These are phyloP conservation scores for Cylindrotheca fusiformis DNA, from an alignment of 108 stramenopile genomes.

Conservation along the genomic window DNA sequence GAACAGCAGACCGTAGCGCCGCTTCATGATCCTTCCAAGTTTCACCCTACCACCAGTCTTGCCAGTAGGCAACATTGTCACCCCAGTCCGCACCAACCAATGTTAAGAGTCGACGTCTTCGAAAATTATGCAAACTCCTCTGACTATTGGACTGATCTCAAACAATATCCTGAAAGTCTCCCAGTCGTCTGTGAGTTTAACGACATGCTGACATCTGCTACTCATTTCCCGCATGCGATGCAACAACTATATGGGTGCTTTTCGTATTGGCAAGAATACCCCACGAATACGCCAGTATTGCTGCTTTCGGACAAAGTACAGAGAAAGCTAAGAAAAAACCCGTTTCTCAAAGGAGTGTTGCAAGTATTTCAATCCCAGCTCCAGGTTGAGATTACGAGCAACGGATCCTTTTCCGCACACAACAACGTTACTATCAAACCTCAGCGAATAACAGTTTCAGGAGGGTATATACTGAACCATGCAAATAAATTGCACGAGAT, in stretches of 20 bases:
- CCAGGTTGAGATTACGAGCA: not conserved
- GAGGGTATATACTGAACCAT: conserved; percentile 27
- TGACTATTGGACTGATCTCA: too few relatives aligned
- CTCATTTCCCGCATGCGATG: conserved; percentile 46
- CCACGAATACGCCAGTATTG: not conserved
- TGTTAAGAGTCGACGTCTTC: too few relatives aligned
- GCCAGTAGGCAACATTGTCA: too few relatives aligned
- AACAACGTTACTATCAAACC: not conserved
- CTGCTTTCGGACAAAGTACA: not conserved
- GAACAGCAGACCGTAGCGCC: too few relatives aligned
- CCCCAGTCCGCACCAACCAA: too few relatives aligned
- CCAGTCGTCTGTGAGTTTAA: conserved; percentile 12
- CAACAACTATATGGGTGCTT: conserved; percentile 40
- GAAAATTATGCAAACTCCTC: too few relatives aligned
- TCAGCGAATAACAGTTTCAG: not conserved
- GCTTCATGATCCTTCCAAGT: too few relatives aligned
- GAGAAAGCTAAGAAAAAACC: conserved; percentile 7
- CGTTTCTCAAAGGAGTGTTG: conserved; percentile 30
- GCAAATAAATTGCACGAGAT: conserved; percentile 17
- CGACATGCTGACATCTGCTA: not conserved
- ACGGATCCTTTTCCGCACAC: not conserved
- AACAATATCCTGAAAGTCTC: not conserved
- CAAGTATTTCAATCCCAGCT: conserved; percentile 8
- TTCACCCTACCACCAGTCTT: too few relatives aligned
- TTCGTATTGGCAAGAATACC: conserved; percentile 26